Conservation (phyloP, 495 filamentous ascomycete genomes). For the Penicillium arizonense region DNA sequence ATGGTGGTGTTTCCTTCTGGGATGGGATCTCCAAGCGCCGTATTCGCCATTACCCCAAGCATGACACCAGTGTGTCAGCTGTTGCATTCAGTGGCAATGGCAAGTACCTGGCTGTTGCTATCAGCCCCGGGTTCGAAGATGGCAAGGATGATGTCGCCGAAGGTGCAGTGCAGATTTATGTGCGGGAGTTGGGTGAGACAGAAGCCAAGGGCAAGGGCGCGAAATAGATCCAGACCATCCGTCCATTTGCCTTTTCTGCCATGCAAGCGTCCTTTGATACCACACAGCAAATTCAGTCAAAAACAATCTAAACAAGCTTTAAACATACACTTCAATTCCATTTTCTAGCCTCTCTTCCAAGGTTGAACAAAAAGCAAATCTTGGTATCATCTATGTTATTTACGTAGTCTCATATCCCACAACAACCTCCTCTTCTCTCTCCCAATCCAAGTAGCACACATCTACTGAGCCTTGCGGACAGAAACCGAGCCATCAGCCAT, state of each 20-base stretch:
- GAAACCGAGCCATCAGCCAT: constrained; percentile 75
- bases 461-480: constrained; percentile 39
- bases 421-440: background rate
- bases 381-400: constrained; percentile 30
- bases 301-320: background rate
- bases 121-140: constrained; percentile 90
- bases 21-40: constrained; percentile 89
- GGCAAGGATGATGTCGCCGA: constrained; percentile 73
- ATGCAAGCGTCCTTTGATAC: constrained; percentile 9
- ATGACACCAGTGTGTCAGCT: constrained; percentile 71
- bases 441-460: background rate
- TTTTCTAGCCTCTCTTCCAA: background rate
- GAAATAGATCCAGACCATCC: constrained; percentile 37
- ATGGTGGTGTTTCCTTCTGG: constrained; percentile 94
- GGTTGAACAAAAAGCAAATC: constrained; percentile 8
- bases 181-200: constrained; percentile 78
- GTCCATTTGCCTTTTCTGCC: background rate
- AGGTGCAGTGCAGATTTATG: constrained; percentile 71
- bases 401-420: constrained; percentile 15
- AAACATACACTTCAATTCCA: background rate
- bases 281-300: constrained; percentile 1
- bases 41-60: constrained; percentile 85
- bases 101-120: constrained; percentile 76
- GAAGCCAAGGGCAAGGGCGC: constrained; percentile 87
- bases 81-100: constrained; percentile 78